A percentile compares a stretch with the other conserved stretches of the same genome.
Conservation (phyloP, 2,329 filamentous ascomycete genomes). For the Plenodomus biglobosus region DNA sequence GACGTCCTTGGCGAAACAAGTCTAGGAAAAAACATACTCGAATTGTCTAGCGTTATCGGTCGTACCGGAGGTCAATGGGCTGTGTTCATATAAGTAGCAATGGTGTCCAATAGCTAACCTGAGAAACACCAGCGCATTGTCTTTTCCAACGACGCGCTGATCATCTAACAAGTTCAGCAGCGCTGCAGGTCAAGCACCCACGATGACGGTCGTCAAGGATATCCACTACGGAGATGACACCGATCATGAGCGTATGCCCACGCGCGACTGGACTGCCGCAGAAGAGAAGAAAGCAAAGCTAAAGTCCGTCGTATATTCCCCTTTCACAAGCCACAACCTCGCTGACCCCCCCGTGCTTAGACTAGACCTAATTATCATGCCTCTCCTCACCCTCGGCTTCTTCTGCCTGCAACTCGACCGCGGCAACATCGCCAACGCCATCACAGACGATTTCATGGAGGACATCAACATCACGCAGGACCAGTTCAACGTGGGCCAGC, state of each 20-base stretch:
- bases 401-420: conserved; percentile 47
- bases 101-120: background rate
- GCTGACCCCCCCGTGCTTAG: conserved; percentile 1
- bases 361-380: conserved; percentile 29
- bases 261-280: conserved; percentile 26
- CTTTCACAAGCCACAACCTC: background rate
- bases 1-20: conserved; percentile 10
- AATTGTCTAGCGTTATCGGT: background rate
- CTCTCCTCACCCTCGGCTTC: conserved; percentile 40
- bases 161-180: background rate
- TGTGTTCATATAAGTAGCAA: background rate
- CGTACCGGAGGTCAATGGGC: background rate
- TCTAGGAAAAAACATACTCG: background rate
- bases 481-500: conserved; percentile 37
- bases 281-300: conserved; percentile 37
- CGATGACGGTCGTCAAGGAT: conserved; percentile 9
- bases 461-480: conserved; percentile 26
- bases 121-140: background rate
- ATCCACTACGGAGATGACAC: conserved; percentile 7
- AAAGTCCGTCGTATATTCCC: conserved; percentile 24
- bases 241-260: background rate
- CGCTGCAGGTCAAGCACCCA: background rate
- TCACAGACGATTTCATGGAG: conserved; percentile 31
- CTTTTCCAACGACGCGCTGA: background rate
- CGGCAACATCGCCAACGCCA: conserved; percentile 43